These are phyloP conservation scores for Colletotrichum sp. DNA, from an alignment of 2,329 filamentous ascomycete genomes.

Conservation along the genomic window DNA sequence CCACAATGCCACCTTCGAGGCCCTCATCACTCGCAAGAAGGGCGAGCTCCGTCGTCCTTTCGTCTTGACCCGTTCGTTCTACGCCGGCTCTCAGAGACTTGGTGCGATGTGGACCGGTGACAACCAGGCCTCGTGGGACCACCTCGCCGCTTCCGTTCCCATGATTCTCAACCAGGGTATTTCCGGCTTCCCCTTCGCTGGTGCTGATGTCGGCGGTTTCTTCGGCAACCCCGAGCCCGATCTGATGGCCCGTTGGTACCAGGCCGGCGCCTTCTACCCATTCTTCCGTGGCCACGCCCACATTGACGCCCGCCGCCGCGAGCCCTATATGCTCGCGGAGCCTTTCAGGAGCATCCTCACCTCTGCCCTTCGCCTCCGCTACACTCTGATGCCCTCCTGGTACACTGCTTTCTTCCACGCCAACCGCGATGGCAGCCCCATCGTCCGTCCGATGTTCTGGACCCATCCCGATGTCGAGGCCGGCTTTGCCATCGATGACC, in stretches of 20 bases:
- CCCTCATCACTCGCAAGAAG: constrained; percentile 82
- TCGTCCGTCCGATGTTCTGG: constrained; percentile 92
- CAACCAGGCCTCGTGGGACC: constrained; percentile 92
- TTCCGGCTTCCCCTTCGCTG: constrained; percentile 90
- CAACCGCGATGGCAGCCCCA: constrained; percentile 80
- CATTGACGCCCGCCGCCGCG: constrained; percentile 91
- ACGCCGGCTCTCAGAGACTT: constrained; percentile 84
- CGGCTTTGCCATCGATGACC: constrained; percentile 90
- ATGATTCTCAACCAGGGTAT: constrained; percentile 96
- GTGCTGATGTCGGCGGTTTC: constrained; percentile 96
- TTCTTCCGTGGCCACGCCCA: constrained; percentile 98
- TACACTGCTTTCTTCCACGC: constrained; percentile 97
- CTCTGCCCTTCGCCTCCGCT: constrained; percentile 85
- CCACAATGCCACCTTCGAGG: constrained; percentile 91
- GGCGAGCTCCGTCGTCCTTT: constrained; percentile 88
- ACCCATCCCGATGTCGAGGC: constrained; percentile 85
- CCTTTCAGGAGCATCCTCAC: constrained; percentile 88
- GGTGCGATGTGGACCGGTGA: constrained; percentile 99
- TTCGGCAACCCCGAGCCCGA: constrained; percentile 97
- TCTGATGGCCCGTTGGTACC: constrained; percentile 92
- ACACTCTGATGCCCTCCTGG: constrained; percentile 89
- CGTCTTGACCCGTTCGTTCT: constrained; percentile 91
- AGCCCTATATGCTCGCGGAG: constrained; percentile 87
- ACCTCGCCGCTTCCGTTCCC: constrained; percentile 86
- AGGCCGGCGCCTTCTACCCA: constrained; percentile 94